A percentile compares a stretch with the other conserved stretches of the same genome.
These are phyloP conservation scores for Neofusicoccum sp. DNA, from an alignment of 2,329 filamentous ascomycete genomes.

Conservation along the genomic window DNA sequence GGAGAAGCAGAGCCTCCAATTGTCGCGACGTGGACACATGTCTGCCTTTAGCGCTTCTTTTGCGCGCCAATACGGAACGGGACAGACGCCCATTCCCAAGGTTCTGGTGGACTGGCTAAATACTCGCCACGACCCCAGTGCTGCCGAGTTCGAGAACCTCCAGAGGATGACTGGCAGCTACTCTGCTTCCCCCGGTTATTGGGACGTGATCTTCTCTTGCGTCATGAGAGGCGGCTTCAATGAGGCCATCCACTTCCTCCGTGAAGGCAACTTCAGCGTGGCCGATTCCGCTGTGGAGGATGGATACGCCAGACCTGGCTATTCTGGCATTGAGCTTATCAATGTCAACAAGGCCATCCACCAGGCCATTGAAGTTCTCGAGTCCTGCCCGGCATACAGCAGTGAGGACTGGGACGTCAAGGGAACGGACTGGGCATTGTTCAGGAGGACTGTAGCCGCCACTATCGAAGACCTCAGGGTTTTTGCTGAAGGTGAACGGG, in stretches of 20 bases:
- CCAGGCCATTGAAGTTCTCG: conserved; percentile 69
- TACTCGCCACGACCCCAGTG: conserved; percentile 71
- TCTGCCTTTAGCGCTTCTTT: conserved; percentile 30
- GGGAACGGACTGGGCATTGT: conserved; percentile 80
- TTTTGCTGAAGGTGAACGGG: conserved; percentile 75
- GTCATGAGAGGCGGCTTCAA: conserved; percentile 74
- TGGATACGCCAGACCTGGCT: conserved; percentile 65
- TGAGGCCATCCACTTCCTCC: conserved; percentile 69
- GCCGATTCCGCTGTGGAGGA: conserved; percentile 69
- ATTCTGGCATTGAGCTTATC: conserved; percentile 73
- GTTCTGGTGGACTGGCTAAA: conserved; percentile 84
- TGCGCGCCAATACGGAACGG: conserved; percentile 22
- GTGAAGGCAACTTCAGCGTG: conserved; percentile 75
- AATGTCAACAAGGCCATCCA: conserved; percentile 75
- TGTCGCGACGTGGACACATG: conserved; percentile 30
- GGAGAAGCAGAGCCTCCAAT: conserved; percentile 26
- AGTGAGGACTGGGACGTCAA: conserved; percentile 79
- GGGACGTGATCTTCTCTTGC: conserved; percentile 77
- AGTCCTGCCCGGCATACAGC: conserved; percentile 69
- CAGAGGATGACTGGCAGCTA: conserved; percentile 69
- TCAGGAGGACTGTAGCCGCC: conserved; percentile 72
- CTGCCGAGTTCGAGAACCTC: conserved; percentile 67
- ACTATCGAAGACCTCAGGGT: conserved; percentile 71
- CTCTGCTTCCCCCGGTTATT: conserved; percentile 76
- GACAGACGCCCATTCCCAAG: conserved; percentile 64